Base-by-base conservation (phyloP, 2,329 filamentous ascomycete species). In the Beauveria caledonica region DNA sequence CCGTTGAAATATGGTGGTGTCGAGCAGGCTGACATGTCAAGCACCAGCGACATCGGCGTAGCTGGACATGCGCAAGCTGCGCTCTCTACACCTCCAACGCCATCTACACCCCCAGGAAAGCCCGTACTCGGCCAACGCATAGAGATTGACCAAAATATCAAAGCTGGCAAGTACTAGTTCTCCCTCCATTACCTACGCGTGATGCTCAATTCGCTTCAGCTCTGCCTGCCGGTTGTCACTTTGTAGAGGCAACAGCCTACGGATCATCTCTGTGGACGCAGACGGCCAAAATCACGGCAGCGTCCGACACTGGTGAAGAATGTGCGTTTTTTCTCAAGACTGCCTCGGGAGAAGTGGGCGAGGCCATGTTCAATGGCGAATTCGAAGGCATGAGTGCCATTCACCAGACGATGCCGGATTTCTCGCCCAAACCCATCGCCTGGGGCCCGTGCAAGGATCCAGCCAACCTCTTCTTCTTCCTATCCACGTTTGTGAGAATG, bases 341-440 rank as follows among this genome's bases (percentile, higher is more conserved):
- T 0, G 55, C 55, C 2, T 4, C 17, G 5, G 45, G 55, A 1
- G 33, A 51, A 10, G 0, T 51, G 3, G 55, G 29, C 3, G 7
- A 51, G 46, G 36, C 29, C 1, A 58, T 58, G 55, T 58, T 58
- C 36, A 46, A 33, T 3, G 55, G 55, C 17, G 55, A 58, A 17
- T 58, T 58, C 15, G 55, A 50, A 5, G n/a, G 19, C 36, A 58
- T 58, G 55, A 50, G 27, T 9, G 44, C 36, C 17, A 58, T 58
- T 15, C 9, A 49, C 11, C 6, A 29, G 5, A 15, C 36, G 5
- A 23, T 33, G 46, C 55, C 45, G 15, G 45, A 42, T 17, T 58
- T 58, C 5, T 49, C 55, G 19, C 55, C 55, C 13, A 51, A 51
- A 8, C 55, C 55, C 1, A 51, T 58, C 40, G 45, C 55, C 25